Base-by-base conservation (phyloP, 148 eudicot species). In the Vaccinium myrtillus region DNA sequence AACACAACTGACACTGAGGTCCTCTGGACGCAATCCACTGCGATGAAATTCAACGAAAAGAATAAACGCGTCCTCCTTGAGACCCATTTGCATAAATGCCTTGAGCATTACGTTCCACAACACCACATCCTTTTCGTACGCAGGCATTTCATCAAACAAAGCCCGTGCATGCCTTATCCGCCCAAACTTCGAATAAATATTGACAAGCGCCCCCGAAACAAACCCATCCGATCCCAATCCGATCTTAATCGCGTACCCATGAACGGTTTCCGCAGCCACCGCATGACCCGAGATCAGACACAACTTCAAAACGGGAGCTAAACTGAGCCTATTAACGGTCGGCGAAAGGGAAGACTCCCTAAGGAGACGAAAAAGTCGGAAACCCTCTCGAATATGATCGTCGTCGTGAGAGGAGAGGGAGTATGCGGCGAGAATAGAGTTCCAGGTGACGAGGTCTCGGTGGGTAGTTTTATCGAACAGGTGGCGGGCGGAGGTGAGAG, bases 31-130 rank as follows among this genome's bases (percentile, higher is more conserved):
- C 56, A 76, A 61, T 14, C 84, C 86, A 56, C 85, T 81, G 27
- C 77, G 71, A 51, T 84, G 89, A 84, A 87, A 84, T 8, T 84
- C 53, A 3, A 78, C 70, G 8, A 87, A 83, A 14, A 87, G 81
- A 18, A 8, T 75, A 76, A 87, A 80, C 2, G 79, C 79, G 32
- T 87, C 78, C 69, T 81, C 55, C 61, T 53, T 25, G 43, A 81
- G 51, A 12, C 88, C 86, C 25, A n/a, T 50, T 14, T 82, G 78
- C 13, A 53, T 53, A 19, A 81, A 69, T 2, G 79, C 79, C 74
- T 78, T 87, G 23, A 87, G 59, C 89, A 87, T 81, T 6, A 87
- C 67, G 82, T 84, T 87, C 79, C 84, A 87, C 84, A 87, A 84
- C 21, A 87, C 87, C 3, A 5, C 79, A 39, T 87, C 89, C 27